These are phyloP conservation scores for Letharia columbiana DNA, from an alignment of 495 filamentous ascomycete genomes.

Conservation along the genomic window DNA sequence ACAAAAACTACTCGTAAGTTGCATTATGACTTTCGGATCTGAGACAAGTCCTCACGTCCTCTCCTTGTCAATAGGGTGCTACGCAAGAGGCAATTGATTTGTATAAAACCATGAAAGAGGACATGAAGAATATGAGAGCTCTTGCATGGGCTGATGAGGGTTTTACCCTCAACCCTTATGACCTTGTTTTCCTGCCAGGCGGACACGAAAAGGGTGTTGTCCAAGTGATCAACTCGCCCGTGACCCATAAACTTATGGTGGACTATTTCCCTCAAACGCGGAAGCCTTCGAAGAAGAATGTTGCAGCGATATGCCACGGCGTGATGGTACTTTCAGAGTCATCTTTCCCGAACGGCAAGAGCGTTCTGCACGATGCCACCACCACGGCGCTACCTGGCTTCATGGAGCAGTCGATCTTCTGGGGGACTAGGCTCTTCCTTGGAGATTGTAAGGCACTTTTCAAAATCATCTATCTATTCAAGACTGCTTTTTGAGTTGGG, in stretches of 20 bases:
- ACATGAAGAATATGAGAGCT: conserved; percentile 36
- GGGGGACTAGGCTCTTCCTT: conserved; percentile 41
- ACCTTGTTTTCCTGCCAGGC: conserved; percentile 45
- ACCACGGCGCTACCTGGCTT: conserved; percentile 44
- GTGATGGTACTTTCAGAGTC: conserved; percentile 44
- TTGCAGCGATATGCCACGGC: conserved; percentile 47
- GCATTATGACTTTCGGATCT: not conserved
- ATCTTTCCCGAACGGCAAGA: conserved; percentile 34
- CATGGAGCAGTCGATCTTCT: conserved; percentile 44
- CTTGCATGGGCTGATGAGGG: conserved; percentile 39
- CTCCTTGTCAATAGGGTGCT: conserved; percentile 35
- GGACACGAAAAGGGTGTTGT: conserved; percentile 46
- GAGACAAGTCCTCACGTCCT: conserved; percentile 3
- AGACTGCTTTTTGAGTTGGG: not conserved
- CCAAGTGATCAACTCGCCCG: conserved; percentile 45
- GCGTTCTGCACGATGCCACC: conserved; percentile 39
- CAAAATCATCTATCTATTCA: not conserved
- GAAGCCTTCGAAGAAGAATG: conserved; percentile 37
- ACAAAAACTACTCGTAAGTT: conserved; percentile 42
- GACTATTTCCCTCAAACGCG: conserved; percentile 43
- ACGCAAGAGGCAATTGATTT: conserved; percentile 32
- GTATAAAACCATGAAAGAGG: conserved; percentile 38
- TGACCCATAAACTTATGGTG: conserved; percentile 38
- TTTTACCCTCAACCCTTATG: conserved; percentile 39
- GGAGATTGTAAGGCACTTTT: conserved; percentile 33